phyloP scores from a whole-genome alignment of 2,329 filamentous ascomycete genomes.

The Penicillium palitans region DNA sequence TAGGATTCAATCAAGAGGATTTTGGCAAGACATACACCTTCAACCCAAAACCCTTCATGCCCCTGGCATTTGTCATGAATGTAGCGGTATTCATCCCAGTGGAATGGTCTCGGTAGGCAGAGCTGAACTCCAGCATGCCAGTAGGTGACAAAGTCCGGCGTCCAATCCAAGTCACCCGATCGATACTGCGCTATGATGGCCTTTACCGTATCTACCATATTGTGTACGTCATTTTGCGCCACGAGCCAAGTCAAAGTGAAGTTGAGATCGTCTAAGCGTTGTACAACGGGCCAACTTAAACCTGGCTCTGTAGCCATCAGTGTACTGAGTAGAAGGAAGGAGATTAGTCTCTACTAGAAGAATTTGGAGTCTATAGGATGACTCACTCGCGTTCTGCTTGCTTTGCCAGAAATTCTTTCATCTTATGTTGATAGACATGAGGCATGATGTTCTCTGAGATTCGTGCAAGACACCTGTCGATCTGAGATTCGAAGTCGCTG shows the following conservation, averaged over 20 bases:
- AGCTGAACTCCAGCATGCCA: conserved; percentile 4
- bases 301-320: not conserved
- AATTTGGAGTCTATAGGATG: not conserved
- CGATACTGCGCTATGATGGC: not conserved
- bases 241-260: not conserved
- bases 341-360: not conserved
- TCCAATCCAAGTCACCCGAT: not conserved
- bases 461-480: not conserved
- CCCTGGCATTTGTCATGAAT: not conserved
- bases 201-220: not conserved
- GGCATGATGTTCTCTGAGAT: conserved; percentile 9
- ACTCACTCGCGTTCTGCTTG: not conserved
- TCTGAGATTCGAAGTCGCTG: conserved; percentile 2
- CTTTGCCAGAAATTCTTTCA: not conserved
- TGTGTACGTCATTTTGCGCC: not conserved
- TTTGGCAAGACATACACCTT: conserved; percentile 1
- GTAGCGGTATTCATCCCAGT: conserved; percentile 1
- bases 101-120: not conserved
- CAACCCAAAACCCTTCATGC: conserved; percentile 5
- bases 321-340: not conserved
- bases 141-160: conserved; percentile 1
- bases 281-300: not conserved
- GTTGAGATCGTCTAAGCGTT: not conserved
- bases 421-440: not conserved
- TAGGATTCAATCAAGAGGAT: not conserved